Percentiles rank a stretch among this genome's conserved stretches.
These are phyloP conservation scores for Trichoderma virens DNA, from an alignment of 495 filamentous ascomycete genomes.

Conservation along the genomic window DNA sequence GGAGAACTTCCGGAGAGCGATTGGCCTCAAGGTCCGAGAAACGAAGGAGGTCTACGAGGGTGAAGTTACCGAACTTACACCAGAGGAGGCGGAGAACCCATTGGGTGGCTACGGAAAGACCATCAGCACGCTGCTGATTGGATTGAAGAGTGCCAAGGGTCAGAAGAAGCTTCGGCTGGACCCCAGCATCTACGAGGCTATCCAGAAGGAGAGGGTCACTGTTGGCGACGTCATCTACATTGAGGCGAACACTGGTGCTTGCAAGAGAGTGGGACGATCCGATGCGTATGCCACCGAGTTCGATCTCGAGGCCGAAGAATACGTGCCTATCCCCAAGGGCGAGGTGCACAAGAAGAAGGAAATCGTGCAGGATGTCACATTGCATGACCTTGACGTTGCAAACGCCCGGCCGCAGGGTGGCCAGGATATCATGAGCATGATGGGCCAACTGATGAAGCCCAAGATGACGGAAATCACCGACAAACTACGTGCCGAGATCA, in stretches of 20 bases:
- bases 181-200: slow-evolving; percentile 96
- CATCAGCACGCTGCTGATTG: slow-evolving; percentile 82
- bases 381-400: slow-evolving; percentile 94
- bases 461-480: slow-evolving; percentile 99
- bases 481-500: slow-evolving; percentile 89
- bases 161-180: slow-evolving; percentile 96
- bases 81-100: slow-evolving; percentile 97
- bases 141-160: slow-evolving; percentile 81
- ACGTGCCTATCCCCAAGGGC: slow-evolving; percentile 95
- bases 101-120: slow-evolving; percentile 91
- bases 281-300: slow-evolving; percentile 98
- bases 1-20: slow-evolving; percentile 96
- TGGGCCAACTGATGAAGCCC: slow-evolving; percentile 98
- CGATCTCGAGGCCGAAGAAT: slow-evolving; percentile 96
- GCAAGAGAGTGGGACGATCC: slow-evolving; percentile 89
- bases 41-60: slow-evolving; percentile 98
- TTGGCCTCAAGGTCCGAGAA: slow-evolving; percentile 91
- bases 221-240: slow-evolving; percentile 98
- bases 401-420: slow-evolving; percentile 92
- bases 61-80: slow-evolving; percentile 91
- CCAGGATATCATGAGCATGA: slow-evolving; percentile 99
- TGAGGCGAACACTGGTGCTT: slow-evolving; percentile 94
- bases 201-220: slow-evolving; percentile 94
- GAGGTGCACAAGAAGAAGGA: slow-evolving; percentile 99
- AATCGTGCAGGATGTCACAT: slow-evolving; percentile 96